Evolutionary conservation across 495 filamentous ascomycete species (phyloP), one percentile per base, ranked within the genome.

Genomic region (Durotheca rogersii): DNA sequence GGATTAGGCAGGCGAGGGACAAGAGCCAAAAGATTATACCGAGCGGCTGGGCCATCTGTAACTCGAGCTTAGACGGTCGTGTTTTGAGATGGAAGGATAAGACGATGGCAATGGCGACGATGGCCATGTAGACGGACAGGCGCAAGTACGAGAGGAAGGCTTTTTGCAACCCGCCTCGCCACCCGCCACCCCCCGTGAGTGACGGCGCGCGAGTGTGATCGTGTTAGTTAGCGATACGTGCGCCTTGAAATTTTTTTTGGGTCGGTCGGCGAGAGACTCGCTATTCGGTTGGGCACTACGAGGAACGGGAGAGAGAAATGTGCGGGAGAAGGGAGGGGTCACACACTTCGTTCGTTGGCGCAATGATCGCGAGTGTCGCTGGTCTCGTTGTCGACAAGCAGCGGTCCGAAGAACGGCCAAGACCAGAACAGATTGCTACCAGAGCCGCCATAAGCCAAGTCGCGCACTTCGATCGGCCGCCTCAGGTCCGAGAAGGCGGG

Each of bases 141-240:
- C 93, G 84, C 3, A 98, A 84, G 81, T 91, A 96, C 14, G 94
- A 96, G 41, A 98, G 85, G 64, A 97, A 98, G 51, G 84, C 74
- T 74, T 30, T 23, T 27, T 7, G 5, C n/a, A n/a, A n/a, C n/a
- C n/a, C n/a, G n/a, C n/a, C n/a, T n/a, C n/a, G n/a, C n/a, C n/a
- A n/a, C n/a, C n/a, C n/a, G n/a, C n/a, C n/a, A n/a, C n/a, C n/a
- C n/a, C n/a, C n/a, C n/a, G n/a, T n/a, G n/a, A n/a, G n/a, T n/a
- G n/a, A n/a, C n/a, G n/a, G n/a, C n/a, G n/a, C n/a, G n/a, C n/a
- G n/a, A n/a, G n/a, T n/a, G n/a, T n/a, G n/a, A n/a, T n/a, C n/a
- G n/a, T n/a, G n/a, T n/a, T n/a, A n/a, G n/a, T n/a, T n/a, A n/a
- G n/a, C n/a, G n/a, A n/a, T n/a, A n/a, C 10, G 6, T 20, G 7